These are phyloP conservation scores for Hippophae rhamnoides DNA, from an alignment of 306 rosid genomes.

Conservation along the genomic window DNA sequence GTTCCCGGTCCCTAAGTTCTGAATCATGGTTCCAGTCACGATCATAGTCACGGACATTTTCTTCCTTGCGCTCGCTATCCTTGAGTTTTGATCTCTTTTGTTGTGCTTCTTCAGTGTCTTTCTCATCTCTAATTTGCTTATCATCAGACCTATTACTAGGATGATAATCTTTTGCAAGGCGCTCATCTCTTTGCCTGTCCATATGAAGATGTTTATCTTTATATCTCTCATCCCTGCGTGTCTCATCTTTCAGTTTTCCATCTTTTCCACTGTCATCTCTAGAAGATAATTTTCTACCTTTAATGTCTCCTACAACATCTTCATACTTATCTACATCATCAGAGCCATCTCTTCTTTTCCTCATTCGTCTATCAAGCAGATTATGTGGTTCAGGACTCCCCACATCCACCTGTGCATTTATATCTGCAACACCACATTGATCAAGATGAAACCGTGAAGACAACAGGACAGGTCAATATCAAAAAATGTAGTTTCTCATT, in stretches of 20 bases:
- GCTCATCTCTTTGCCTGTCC: constrained; percentile 65
- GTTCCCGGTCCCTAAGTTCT: constrained; percentile 17
- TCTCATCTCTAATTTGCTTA: constrained; percentile 66
- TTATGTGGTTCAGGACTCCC: constrained; percentile 61
- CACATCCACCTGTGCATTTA: constrained; percentile 46
- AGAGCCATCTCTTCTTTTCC: constrained; percentile 63
- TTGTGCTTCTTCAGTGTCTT: constrained; percentile 48
- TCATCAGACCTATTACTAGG: constrained; percentile 59
- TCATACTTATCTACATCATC: constrained; percentile 52
- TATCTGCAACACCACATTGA: constrained; percentile 36
- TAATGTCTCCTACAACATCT: constrained; percentile 51
- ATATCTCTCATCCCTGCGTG: constrained; percentile 71
- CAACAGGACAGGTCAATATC: constrained; percentile 3
- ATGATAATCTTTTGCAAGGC: constrained; percentile 45
- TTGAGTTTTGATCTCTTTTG: constrained; percentile 63
- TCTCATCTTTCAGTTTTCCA: constrained; percentile 72
- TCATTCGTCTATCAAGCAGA: constrained; percentile 54
- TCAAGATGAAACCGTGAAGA: constrained; percentile 10
- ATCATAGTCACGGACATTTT: constrained; percentile 25
- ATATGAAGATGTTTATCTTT: constrained; percentile 59
- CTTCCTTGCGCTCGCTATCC: constrained; percentile 47
- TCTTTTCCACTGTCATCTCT: constrained; percentile 62
- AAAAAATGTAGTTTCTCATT: background rate
- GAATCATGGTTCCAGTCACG: constrained; percentile 26
- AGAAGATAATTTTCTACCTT: constrained; percentile 44